Conservation (phyloP, 345 rosid genomes). For the Capsella bursapastoris region DNA sequence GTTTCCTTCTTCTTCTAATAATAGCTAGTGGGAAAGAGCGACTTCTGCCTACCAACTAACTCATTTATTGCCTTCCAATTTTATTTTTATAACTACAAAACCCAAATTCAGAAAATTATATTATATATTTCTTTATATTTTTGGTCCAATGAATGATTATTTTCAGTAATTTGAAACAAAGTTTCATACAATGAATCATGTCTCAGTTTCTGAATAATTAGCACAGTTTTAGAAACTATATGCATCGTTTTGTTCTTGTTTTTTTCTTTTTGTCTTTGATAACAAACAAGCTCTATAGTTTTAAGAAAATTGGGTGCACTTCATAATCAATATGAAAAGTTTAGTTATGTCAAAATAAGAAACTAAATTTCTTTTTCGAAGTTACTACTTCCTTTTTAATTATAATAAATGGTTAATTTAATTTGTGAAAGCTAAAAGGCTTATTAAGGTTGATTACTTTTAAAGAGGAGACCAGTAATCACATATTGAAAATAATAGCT, state of each 20-base stretch:
- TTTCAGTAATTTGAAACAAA: conserved; percentile 25
- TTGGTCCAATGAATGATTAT: conserved; percentile 23
- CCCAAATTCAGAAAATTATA: conserved; percentile 9
- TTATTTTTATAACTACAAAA: neutral
- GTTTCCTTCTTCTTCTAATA: conserved; percentile 30
- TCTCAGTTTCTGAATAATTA: conserved; percentile 16
- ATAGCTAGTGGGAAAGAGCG: conserved; percentile 36
- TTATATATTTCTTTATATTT: neutral
- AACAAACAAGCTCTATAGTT: neutral
- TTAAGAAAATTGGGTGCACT: neutral
- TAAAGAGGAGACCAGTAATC: conserved; percentile 2
- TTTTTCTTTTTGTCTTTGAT: neutral
- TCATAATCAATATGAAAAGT: conserved; percentile 10
- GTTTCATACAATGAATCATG: conserved; percentile 32
- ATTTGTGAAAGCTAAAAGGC: neutral
- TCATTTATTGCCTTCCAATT: conserved; percentile 36
- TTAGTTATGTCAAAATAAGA: conserved; percentile 20
- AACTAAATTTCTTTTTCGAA: conserved; percentile 2
- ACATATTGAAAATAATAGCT: neutral
- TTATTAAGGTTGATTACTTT: conserved; percentile 14
- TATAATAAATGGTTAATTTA: neutral
- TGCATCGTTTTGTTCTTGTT: conserved; percentile 26
- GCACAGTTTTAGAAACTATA: conserved; percentile 25
- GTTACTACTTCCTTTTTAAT: conserved; percentile 7
- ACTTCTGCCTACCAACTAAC: conserved; percentile 44